phyloP scores from a whole-genome alignment of 352 stramenopile genomes.

The Globisporangium polare region DNA sequence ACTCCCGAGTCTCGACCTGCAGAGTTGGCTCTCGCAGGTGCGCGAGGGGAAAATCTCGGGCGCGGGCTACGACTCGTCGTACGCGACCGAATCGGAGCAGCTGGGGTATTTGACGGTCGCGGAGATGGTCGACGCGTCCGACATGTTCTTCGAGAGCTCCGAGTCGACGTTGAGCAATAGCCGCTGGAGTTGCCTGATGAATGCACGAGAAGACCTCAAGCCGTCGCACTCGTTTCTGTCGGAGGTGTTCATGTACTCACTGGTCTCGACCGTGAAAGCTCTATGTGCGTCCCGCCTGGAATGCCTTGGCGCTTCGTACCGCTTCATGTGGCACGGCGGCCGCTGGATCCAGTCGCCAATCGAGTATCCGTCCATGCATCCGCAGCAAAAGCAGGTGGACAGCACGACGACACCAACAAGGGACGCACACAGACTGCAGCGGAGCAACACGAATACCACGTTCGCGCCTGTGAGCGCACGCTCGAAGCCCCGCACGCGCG shows the following conservation, averaged over 20 bases:
- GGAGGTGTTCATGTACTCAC: constrained; percentile 58
- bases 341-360: constrained; percentile 56
- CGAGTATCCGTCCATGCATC: constrained; percentile 30
- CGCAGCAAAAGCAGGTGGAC: background rate
- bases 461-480: constrained; percentile 15
- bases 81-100: constrained; percentile 14
- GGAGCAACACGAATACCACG: constrained; percentile 15
- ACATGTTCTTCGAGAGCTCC: constrained; percentile 25
- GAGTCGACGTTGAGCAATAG: background rate
- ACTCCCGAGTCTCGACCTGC: constrained; percentile 47
- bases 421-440: constrained; percentile 7
- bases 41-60: constrained; percentile 78
- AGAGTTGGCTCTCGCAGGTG: constrained; percentile 74
- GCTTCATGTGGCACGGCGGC: constrained; percentile 50
- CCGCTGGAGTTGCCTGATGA: constrained; percentile 28
- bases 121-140: constrained; percentile 13
- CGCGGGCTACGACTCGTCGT: constrained; percentile 47
- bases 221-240: constrained; percentile 32
- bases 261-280: constrained; percentile 53
- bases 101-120: constrained; percentile 9
- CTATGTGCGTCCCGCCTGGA: constrained; percentile 48
- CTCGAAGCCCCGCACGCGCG: constrained; percentile 23
- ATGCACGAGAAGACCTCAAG: constrained; percentile 38
- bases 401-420: background rate
- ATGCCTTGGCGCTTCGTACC: constrained; percentile 45